phyloP scores from a whole-genome alignment of 2,329 filamentous ascomycete genomes.

The Colletotrichum sp. region DNA sequence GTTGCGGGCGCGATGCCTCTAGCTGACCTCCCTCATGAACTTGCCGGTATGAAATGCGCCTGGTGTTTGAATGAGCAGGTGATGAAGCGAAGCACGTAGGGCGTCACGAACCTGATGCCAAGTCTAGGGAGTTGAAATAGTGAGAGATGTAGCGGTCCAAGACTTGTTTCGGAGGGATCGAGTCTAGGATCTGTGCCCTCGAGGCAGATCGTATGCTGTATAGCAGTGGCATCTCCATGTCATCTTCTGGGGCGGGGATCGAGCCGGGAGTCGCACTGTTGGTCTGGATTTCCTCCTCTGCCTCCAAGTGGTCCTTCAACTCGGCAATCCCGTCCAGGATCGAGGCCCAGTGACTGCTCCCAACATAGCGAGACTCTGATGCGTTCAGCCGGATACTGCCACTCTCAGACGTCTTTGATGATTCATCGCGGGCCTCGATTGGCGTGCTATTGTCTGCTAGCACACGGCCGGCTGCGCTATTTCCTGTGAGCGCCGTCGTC shows the following conservation, averaged over 20 bases:
- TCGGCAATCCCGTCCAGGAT: constrained; percentile 44
- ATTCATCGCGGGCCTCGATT: background rate
- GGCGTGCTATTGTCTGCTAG: background rate
- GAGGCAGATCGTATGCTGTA: constrained; percentile 32
- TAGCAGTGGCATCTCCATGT: constrained; percentile 29
- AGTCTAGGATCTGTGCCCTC: constrained; percentile 33
- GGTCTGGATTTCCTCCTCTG: constrained; percentile 25
- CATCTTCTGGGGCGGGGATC: background rate
- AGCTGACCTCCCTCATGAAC: background rate
- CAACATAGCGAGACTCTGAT: constrained; percentile 35
- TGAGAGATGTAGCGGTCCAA: constrained; percentile 38
- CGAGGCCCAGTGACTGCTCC: constrained; percentile 42
- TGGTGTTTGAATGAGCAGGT: background rate
- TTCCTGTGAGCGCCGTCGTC: background rate
- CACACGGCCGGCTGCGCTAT: background rate
- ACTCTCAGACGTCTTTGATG: constrained; percentile 24
- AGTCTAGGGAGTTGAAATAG: constrained; percentile 39
- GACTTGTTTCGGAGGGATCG: constrained; percentile 32
- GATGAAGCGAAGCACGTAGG: background rate
- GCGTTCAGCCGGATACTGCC: constrained; percentile 32
- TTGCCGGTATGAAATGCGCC: background rate
- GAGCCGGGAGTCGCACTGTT: background rate
- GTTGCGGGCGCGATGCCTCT: background rate
- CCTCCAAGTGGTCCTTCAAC: constrained; percentile 37
- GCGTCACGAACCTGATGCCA: background rate